Evolutionary conservation across 306 rosid genomes (phyloP).

Genomic region (Trichosanthes truncata): DNA sequence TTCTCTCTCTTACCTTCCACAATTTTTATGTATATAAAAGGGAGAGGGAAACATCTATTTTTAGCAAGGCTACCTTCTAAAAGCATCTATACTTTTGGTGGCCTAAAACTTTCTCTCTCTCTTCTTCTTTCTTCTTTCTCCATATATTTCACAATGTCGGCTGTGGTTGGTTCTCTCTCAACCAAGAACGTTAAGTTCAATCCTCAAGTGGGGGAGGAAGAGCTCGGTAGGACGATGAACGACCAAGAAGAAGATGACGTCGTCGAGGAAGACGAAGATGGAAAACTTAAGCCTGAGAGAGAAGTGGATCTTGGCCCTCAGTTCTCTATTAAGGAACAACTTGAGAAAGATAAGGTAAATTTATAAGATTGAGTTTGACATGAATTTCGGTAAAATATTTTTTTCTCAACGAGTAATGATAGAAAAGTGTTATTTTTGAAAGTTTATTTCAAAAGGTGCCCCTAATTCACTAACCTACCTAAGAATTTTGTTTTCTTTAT

Average conservation of each 20-base stretch:
- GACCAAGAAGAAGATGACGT: not conserved
- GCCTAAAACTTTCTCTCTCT: not conserved
- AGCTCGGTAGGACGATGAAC: not conserved
- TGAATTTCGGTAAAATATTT: too few relatives aligned
- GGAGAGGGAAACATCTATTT: not conserved
- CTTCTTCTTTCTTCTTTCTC: not conserved
- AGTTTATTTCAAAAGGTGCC: too few relatives aligned
- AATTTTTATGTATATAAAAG: not conserved
- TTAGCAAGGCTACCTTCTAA: not conserved
- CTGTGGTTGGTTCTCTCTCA: not conserved
- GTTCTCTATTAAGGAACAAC: slow-evolving; percentile 75
- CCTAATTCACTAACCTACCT: not conserved
- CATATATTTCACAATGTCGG: not conserved
- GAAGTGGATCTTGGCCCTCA: slow-evolving; percentile 74
- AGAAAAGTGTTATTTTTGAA: too few relatives aligned
- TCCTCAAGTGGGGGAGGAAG: not conserved
- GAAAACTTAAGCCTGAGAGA: slow-evolving; percentile 30
- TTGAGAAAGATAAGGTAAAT: slow-evolving; percentile 81
- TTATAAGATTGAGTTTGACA: not conserved
- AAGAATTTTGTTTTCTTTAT: not conserved
- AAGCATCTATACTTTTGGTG: not conserved
- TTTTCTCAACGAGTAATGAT: not conserved
- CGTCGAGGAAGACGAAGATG: slow-evolving; percentile 32
- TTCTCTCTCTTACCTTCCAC: not conserved
- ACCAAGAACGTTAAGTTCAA: not conserved